A percentile compares a stretch with the other conserved stretches of the same genome.
phyloP scores from a whole-genome alignment of 345 rosid genomes.

The Jatropha curcas region DNA sequence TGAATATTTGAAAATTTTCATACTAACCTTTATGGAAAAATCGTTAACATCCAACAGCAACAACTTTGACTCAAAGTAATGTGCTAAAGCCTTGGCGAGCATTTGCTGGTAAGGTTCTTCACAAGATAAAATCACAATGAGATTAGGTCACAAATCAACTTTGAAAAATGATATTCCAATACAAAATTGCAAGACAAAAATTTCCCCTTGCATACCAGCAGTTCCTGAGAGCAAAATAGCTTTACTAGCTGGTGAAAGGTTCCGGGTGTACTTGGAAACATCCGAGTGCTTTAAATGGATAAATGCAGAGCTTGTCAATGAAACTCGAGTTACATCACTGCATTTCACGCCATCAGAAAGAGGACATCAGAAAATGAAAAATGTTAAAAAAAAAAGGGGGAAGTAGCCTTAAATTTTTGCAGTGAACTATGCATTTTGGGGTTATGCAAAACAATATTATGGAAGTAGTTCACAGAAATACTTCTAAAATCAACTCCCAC shows the following conservation, averaged over 20 bases:
- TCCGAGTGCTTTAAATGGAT: slow-evolving; percentile 79
- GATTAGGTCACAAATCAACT: slow-evolving; percentile 15
- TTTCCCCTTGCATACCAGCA: slow-evolving; percentile 58
- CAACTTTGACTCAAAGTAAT: slow-evolving; percentile 75
- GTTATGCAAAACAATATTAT: neutral
- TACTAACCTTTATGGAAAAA: slow-evolving; percentile 74
- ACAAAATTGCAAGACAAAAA: slow-evolving; percentile 3
- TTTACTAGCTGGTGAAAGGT: slow-evolving; percentile 90
- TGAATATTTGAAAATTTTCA: neutral
- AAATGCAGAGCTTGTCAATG: slow-evolving; percentile 82
- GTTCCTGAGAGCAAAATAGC: slow-evolving; percentile 89
- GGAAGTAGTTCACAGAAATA: neutral
- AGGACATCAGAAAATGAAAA: slow-evolving; percentile 6
- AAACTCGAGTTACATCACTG: slow-evolving; percentile 68
- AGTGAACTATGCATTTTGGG: neutral
- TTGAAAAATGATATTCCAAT: neutral
- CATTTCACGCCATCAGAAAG: slow-evolving; percentile 21
- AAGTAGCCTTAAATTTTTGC: neutral
- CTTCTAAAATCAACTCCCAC: neutral
- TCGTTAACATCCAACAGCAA: slow-evolving; percentile 73
- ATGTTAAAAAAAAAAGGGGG: too few species aligned
- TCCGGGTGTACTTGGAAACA: slow-evolving; percentile 80
- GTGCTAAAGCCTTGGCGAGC: slow-evolving; percentile 93
- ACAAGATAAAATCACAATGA: slow-evolving; percentile 21
- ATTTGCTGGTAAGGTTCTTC: slow-evolving; percentile 85